A percentile compares a stretch with the other conserved stretches of the same genome.
These are phyloP conservation scores for Aspergillus carbonarius DNA, from an alignment of 2,329 filamentous ascomycete species.

Conservation along the genomic window DNA sequence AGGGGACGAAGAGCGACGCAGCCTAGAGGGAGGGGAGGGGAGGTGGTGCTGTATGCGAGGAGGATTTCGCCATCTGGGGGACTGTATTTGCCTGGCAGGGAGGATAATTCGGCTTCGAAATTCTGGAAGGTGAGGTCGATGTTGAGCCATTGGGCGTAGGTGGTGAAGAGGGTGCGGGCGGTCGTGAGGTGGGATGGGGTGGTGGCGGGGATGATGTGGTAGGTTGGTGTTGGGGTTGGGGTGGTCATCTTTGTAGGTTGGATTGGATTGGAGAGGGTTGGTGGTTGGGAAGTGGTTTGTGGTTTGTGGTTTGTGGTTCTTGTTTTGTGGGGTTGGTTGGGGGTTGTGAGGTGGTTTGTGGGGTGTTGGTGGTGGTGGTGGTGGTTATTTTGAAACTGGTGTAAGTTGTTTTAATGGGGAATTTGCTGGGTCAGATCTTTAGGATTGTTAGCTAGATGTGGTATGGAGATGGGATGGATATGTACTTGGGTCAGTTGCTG, in stretches of 20 bases:
- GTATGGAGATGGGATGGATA: too few species aligned
- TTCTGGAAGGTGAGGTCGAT: constrained; percentile 59
- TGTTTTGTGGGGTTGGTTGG: neutral
- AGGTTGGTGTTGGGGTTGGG: neutral
- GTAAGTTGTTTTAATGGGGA: too few species aligned
- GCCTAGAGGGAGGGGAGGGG: constrained; percentile 37
- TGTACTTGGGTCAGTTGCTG: too few species aligned
- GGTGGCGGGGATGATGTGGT: constrained; percentile 37
- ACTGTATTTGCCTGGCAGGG: constrained; percentile 56
- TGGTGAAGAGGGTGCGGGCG: constrained; percentile 45
- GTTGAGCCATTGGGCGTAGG: constrained; percentile 47
- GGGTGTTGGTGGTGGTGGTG: neutral
- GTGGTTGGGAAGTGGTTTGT: neutral
- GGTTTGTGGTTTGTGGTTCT: too few species aligned
- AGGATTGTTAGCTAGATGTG: too few species aligned
- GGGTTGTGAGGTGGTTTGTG: too few species aligned
- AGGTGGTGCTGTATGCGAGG: constrained; percentile 40
- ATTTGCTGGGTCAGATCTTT: too few species aligned
- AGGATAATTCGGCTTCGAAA: constrained; percentile 53
- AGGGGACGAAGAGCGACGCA: constrained; percentile 51
- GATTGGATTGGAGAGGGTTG: neutral
- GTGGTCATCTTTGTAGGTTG: neutral
- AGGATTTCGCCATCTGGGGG: constrained; percentile 47
- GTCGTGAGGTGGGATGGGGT: constrained; percentile 44
- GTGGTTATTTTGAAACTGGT: too few species aligned